Evolutionary conservation across 2,329 filamentous ascomycete genomes (phyloP), one percentile per base, ranked within the genome.

Genomic region (Simplicillium aogashimaense): DNA sequence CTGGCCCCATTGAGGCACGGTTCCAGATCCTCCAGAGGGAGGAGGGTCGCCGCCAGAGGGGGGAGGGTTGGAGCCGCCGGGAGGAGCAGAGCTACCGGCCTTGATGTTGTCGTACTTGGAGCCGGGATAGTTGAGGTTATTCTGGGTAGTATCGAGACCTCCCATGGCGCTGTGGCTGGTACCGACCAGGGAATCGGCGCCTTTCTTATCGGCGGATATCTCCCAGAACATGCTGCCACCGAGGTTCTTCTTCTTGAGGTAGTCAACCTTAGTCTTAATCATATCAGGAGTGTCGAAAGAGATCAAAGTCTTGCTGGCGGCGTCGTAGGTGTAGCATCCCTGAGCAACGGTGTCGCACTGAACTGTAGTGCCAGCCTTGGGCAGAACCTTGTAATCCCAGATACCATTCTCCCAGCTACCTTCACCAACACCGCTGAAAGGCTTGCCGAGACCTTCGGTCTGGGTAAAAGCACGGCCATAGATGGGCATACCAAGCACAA

Each of bases 151-250:
- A 36, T 76, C 70, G 5, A 76, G 53, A 7, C 53, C 55, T 6
- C 58, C 58, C 2, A 58, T 50, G 4, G 63, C 61, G n/a, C 64
- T 65, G 12, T 70, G 59, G 3, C 51, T 56, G 6, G 70, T 70
- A 29, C 57, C 53, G 42, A 84, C 80, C 49, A 92, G 62, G 47
- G 78, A 84, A 3, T 71, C 69, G 11, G 59, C 60, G 14, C 70
- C 76, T 4, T 53, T 67, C 51, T 72, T 72, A 56, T 94, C 86
- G 7, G 70, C 78, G 45, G 78, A 85, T 13, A 75, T 78, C 57
- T 92, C 85, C 86, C 86, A 94, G 74, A 85, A 94, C 84, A 92
- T 90, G 25, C 74, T 78, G 17, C 86, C 86, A 4, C 80, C 85
- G 1, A 92, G 67, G 0, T 76, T 71, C 41, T 70, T 67, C 37